Evolutionary conservation across 495 filamentous ascomycete genomes (phyloP), one percentile per base, ranked within the genome.

Genomic region (Choiromyces venosus): DNA sequence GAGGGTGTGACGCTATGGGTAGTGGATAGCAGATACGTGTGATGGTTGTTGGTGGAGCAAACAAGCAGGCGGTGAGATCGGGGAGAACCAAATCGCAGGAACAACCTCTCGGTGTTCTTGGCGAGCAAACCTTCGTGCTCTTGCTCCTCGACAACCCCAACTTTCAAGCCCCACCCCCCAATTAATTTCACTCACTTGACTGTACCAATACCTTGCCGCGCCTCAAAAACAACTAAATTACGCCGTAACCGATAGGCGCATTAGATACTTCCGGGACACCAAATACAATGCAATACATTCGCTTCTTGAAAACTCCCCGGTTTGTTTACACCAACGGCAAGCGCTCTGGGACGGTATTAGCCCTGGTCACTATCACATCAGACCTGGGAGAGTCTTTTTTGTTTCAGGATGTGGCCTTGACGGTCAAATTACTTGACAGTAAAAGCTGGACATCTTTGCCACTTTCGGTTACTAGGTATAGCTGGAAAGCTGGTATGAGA

Each of bases 301-400:
- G 91, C 37, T 89, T 93, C 70, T 82, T 93, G 44, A 91, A 93
- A 67, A 83, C 89, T 1, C 89, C 91, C 0, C 84, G 83, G 72
- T 74, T 87, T 75, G 75, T 29, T 71, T 73, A 14, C 36, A 84
- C 67, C 80, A 81, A 71, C 81, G 82, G 38, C 83, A 83, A 82
- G 69, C 81, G 66, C 25, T 76, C 68, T 18, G 71, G 70, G 10
- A 77, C 79, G 40, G 79, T 86, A 18, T 84, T 83, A 38, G 84
- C 89, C 40, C 80, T 93, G 33, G 84, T 97, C 70, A 93, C 93
- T 68, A 89, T 99, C 81, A 92, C 93, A 52, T 95, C 94, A 46
- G 95, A 99, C 80, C 84, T 99, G 10, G 93, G 94, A 3, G 94
- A 99, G 82, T 86, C 87, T 1, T 96, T 95, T 81, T 87, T 93